A percentile compares a stretch with the other conserved stretches of the same genome.
phyloP scores from a whole-genome alignment of 1,284 basidiomycete genomes.

The Sporisorium iseilematis-ciliati region DNA sequence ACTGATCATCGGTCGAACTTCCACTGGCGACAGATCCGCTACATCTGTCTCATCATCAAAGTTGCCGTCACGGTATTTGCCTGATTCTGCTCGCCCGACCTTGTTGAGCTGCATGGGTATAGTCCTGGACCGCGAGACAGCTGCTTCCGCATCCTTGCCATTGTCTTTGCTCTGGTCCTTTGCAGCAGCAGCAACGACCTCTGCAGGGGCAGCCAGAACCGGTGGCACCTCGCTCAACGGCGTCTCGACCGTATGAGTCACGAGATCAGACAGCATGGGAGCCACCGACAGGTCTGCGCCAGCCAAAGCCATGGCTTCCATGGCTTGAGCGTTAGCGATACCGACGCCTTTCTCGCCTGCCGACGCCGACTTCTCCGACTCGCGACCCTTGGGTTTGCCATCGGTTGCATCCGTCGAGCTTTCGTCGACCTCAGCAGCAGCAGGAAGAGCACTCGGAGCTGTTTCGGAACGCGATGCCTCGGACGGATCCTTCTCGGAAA shows the following conservation, averaged over 20 bases:
- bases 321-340: conserved; percentile 17
- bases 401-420: conserved; percentile 40
- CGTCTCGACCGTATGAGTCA: conserved; percentile 33
- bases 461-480: conserved; percentile 33
- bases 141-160: conserved; percentile 4
- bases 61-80: conserved; percentile 38
- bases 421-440: conserved; percentile 67
- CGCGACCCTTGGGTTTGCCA: conserved; percentile 16
- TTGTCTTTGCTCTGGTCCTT: background rate
- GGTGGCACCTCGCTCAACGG: conserved; percentile 35
- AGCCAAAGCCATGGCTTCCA: conserved; percentile 34
- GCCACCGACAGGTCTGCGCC: conserved; percentile 37
- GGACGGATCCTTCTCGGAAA: conserved; percentile 72
- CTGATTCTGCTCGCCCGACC: conserved; percentile 20
- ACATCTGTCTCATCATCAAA: conserved; percentile 46
- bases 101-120: conserved; percentile 29
- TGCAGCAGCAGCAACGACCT: background rate
- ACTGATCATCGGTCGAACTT: conserved; percentile 42
- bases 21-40: conserved; percentile 47
- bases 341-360: conserved; percentile 9
- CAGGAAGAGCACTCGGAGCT: conserved; percentile 45
- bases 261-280: conserved; percentile 42
- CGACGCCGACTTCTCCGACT: conserved; percentile 21
- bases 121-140: conserved; percentile 29
- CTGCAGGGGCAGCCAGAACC: conserved; percentile 8